Evolutionary conservation across 2,329 filamentous ascomycete species (phyloP).

Genomic region (Trichoderma breve): DNA sequence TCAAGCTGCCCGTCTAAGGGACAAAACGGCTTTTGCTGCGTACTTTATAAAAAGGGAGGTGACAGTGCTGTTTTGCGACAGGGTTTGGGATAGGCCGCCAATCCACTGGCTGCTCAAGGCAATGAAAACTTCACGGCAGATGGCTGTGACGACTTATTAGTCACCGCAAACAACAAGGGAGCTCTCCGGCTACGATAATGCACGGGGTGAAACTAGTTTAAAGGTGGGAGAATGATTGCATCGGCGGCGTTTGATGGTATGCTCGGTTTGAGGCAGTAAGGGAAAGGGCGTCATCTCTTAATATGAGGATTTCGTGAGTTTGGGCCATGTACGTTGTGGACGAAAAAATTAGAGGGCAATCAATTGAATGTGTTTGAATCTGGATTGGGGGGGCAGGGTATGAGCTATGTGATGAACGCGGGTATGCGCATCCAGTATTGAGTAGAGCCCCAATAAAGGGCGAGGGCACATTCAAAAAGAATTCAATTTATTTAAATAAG

Average conservation of each 20-base stretch:
- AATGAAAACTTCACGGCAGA: background rate
- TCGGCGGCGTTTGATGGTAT: constrained; percentile 34
- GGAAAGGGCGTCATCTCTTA: constrained; percentile 30
- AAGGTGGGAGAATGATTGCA: constrained; percentile 24
- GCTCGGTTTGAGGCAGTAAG: constrained; percentile 28
- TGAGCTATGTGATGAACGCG: background rate
- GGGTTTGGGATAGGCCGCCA: background rate
- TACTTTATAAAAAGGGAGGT: background rate
- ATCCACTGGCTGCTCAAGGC: background rate
- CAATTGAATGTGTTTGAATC: constrained; percentile 7
- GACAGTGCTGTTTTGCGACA: background rate
- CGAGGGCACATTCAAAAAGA: background rate
- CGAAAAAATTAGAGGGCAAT: constrained; percentile 27
- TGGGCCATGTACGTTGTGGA: constrained; percentile 22
- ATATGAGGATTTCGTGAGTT: constrained; percentile 27
- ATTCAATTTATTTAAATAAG: background rate
- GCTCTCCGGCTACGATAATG: background rate
- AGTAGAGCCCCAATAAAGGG: background rate
- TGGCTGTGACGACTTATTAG: background rate
- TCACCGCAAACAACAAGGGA: background rate
- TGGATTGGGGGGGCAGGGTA: background rate
- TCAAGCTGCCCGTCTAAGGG: constrained; percentile 74
- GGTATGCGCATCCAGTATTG: background rate
- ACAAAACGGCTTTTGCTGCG: background rate
- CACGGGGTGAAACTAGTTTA: background rate